phyloP scores from a whole-genome alignment of 148 eudicot species.

The Cornus kousa region DNA sequence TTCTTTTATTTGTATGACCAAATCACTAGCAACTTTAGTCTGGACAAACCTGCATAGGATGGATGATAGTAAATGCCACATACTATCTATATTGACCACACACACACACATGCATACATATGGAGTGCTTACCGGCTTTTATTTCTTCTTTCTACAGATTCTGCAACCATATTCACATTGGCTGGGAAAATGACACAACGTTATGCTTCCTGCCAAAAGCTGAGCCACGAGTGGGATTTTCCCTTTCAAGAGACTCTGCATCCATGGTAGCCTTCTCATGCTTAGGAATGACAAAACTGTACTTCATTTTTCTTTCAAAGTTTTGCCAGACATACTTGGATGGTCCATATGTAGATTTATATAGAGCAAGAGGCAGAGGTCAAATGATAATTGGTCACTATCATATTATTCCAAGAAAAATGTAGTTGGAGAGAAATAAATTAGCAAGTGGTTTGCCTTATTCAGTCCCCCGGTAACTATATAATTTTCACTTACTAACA shows the following conservation, averaged over 20 bases:
- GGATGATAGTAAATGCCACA: not conserved
- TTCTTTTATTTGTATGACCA: conserved; percentile 35
- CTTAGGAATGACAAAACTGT: conserved; percentile 5
- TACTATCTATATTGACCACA: not conserved
- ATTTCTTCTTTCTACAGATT: conserved; percentile 42
- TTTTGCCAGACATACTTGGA: not conserved
- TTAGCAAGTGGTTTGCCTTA: not conserved
- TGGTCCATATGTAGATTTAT: not conserved
- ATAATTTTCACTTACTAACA: not conserved
- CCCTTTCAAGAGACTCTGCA: conserved; percentile 18
- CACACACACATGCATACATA: not conserved
- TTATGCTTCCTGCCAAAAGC: conserved; percentile 19
- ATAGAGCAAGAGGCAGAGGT: not conserved
- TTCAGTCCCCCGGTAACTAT: not conserved
- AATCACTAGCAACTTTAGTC: conserved; percentile 33
- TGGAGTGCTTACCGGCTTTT: conserved; percentile 24
- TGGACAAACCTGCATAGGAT: conserved; percentile 35
- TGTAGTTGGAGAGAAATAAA: not conserved
- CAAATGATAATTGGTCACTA: not conserved
- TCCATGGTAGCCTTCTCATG: conserved; percentile 23
- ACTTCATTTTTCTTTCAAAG: conserved; percentile 12
- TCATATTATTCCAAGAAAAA: not conserved
- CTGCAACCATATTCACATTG: conserved; percentile 30
- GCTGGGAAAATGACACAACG: conserved; percentile 35
- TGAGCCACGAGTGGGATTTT: conserved; percentile 13